Evolutionary conservation across 257 asterid species (phyloP).

Genomic region (Petunia secreta): DNA sequence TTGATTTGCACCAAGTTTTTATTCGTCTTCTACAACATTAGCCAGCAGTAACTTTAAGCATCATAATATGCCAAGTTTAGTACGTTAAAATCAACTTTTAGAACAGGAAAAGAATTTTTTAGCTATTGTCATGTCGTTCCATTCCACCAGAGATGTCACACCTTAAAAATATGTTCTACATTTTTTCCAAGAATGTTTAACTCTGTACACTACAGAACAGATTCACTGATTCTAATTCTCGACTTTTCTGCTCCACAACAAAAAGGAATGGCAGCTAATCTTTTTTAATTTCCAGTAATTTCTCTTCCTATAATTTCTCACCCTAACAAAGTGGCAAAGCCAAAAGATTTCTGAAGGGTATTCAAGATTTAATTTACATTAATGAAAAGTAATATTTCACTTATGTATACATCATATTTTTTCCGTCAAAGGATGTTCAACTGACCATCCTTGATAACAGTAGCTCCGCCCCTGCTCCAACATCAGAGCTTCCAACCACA

Average conservation of each 20-base stretch:
- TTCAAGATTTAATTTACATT: not conserved
- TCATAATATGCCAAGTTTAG: conserved; percentile 43
- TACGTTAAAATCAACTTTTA: conserved; percentile 32
- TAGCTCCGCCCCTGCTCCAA: not conserved
- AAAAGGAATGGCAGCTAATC: conserved; percentile 12
- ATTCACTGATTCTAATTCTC: conserved; percentile 26
- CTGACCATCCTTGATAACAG: no score
- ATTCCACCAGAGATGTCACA: conserved; percentile 20
- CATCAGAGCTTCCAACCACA: not conserved
- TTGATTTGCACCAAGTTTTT: conserved; percentile 39
- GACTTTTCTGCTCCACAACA: not conserved
- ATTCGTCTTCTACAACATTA: conserved; percentile 44
- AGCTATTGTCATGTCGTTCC: conserved; percentile 15
- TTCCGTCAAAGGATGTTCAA: no score
- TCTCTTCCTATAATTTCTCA: not conserved
- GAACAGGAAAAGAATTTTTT: conserved; percentile 36
- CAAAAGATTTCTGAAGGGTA: not conserved
- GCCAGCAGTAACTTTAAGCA: conserved; percentile 38
- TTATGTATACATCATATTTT: no score
- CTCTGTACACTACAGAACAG: conserved; percentile 19
- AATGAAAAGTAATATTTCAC: no score
- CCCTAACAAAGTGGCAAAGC: not conserved
- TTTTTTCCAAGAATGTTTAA: conserved; percentile 9
- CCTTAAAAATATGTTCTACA: not conserved
- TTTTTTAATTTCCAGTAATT: conserved; percentile 6